phyloP scores from a whole-genome alignment of 306 rosid genomes.

The Quercus ilex region DNA sequence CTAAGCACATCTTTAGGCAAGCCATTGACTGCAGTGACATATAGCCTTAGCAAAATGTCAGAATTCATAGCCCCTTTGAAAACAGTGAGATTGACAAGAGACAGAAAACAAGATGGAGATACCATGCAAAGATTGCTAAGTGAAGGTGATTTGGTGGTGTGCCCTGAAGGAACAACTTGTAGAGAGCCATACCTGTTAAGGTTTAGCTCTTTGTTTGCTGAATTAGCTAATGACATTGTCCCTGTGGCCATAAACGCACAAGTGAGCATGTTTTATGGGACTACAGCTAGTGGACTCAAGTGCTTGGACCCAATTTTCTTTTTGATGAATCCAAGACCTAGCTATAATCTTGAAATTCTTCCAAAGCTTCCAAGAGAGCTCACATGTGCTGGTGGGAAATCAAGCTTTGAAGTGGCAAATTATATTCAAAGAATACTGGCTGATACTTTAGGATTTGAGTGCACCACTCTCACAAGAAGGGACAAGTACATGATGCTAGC shows the following conservation, averaged over 20 bases:
- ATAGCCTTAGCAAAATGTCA: conserved; percentile 65
- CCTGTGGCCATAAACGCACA: conserved; percentile 72
- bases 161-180: conserved; percentile 98
- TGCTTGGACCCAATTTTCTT: conserved; percentile 84
- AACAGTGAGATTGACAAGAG: conserved; percentile 69
- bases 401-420: conserved; percentile 82
- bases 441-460: conserved; percentile 83
- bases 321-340: conserved; percentile 83
- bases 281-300: conserved; percentile 88
- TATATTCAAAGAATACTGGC: conserved; percentile 61
- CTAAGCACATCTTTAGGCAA: conserved; percentile 45
- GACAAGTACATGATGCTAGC: conserved; percentile 96
- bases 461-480: conserved; percentile 69
- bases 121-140: conserved; percentile 53
- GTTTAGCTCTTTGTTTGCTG: conserved; percentile 89
- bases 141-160: conserved; percentile 86
- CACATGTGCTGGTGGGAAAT: conserved; percentile 63
- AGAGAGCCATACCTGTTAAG: conserved; percentile 87
- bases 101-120: conserved; percentile 61
- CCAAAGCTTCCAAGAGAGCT: conserved; percentile 54
- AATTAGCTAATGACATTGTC: conserved; percentile 73
- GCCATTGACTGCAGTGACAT: conserved; percentile 71
- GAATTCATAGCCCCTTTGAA: conserved; percentile 57
- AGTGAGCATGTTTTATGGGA: conserved; percentile 90
- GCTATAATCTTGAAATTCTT: conserved; percentile 52